Evolutionary conservation across 2,329 filamentous ascomycete genomes (phyloP).

Genomic region (Sporothrix pseudoabietina): DNA sequence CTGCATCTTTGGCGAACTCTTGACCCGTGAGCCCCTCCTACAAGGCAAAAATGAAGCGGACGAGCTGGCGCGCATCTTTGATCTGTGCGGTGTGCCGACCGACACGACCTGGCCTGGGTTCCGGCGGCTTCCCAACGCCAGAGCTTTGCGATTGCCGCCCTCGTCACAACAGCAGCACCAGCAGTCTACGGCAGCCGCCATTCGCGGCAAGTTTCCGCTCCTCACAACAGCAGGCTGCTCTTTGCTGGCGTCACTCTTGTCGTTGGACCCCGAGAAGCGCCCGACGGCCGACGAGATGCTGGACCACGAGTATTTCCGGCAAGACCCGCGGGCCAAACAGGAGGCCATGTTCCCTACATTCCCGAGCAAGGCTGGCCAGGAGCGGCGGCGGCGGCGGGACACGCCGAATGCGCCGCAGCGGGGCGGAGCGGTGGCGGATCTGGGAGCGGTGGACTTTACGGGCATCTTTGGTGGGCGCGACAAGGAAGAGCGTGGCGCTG

Average conservation of each 20-base stretch:
- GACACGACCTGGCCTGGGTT: constrained; percentile 84
- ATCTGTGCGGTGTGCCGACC: constrained; percentile 82
- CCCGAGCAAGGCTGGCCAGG: constrained; percentile 90
- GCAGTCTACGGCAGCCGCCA: constrained; percentile 50
- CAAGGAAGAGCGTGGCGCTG: constrained; percentile 65
- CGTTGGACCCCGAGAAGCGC: constrained; percentile 71
- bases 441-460: constrained; percentile 65
- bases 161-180: constrained; percentile 42
- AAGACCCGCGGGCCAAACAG: constrained; percentile 87
- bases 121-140: constrained; percentile 82
- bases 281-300: constrained; percentile 75
- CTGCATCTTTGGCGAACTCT: constrained; percentile 91
- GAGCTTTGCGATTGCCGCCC: constrained; percentile 70
- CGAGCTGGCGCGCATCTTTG: constrained; percentile 84
- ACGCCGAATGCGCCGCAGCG: constrained; percentile 83
- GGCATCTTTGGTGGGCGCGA: constrained; percentile 70
- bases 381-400: constrained; percentile 70
- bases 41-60: constrained; percentile 93
- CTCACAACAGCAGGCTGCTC: constrained; percentile 73
- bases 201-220: constrained; percentile 78
- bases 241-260: constrained; percentile 70
- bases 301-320: constrained; percentile 78
- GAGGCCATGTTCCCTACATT: constrained; percentile 96
- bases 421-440: constrained; percentile 65
- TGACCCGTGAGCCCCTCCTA: constrained; percentile 79